These are phyloP conservation scores for Cubamyces lactineus DNA, from an alignment of 768 basidiomycete species.

Conservation along the genomic window DNA sequence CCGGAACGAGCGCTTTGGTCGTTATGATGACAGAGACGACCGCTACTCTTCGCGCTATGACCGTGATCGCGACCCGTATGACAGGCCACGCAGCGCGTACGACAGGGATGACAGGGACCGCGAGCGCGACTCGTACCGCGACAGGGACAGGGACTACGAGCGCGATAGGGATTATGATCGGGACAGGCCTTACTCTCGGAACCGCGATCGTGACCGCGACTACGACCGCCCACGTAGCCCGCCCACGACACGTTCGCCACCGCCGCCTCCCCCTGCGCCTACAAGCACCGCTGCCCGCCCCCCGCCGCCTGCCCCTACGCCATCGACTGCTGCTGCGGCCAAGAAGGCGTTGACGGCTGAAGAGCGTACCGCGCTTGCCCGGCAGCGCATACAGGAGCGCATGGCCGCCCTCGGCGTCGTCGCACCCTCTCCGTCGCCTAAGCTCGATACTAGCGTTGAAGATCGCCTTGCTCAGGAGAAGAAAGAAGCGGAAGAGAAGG, in stretches of 20 bases:
- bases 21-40: conserved; percentile 57
- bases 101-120: conserved; percentile 39
- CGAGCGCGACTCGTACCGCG: conserved; percentile 50
- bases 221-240: conserved; percentile 39
- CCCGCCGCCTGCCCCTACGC: conserved; percentile 54
- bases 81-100: conserved; percentile 34
- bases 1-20: conserved; percentile 79
- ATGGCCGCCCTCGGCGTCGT: conserved; percentile 83
- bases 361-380: conserved; percentile 81
- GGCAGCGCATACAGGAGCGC: conserved; percentile 80
- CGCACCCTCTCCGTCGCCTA: conserved; percentile 44
- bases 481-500: conserved; percentile 89
- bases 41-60: conserved; percentile 47
- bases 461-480: conserved; percentile 85
- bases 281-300: conserved; percentile 44
- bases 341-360: conserved; percentile 80
- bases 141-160: conserved; percentile 44
- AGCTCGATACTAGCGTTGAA: conserved; percentile 80
- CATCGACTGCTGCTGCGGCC: conserved; percentile 60
- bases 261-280: conserved; percentile 53
- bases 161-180: conserved; percentile 41
- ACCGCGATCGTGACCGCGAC: conserved; percentile 44
- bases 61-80: conserved; percentile 38
- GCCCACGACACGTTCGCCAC: conserved; percentile 49
- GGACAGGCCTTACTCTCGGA: conserved; percentile 41